Evolutionary conservation across 768 basidiomycete species (phyloP).

Genomic region (Mycena floridula): DNA sequence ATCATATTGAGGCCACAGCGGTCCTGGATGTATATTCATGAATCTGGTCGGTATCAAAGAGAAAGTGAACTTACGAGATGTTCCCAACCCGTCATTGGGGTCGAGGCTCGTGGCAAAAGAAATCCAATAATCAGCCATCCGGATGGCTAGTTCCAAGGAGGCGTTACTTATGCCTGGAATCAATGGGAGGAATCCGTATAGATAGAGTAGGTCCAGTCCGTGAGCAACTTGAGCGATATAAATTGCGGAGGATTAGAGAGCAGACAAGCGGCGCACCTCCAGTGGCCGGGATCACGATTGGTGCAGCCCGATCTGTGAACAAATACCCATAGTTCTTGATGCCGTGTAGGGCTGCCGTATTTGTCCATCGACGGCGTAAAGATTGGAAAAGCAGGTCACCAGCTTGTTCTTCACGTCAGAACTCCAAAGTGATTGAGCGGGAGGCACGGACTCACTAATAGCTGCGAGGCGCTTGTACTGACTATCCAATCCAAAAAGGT

Average conservation of each 20-base stretch:
- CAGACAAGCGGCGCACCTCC: neutral
- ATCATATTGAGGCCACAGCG: neutral
- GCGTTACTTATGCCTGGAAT: neutral
- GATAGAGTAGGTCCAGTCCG: neutral
- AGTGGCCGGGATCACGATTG: neutral
- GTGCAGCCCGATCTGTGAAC: constrained; percentile 25
- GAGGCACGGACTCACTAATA: neutral
- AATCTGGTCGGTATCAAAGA: too few species aligned
- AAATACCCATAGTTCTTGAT: constrained; percentile 30
- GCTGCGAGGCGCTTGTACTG: neutral
- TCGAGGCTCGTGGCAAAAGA: too few species aligned
- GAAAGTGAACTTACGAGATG: too few species aligned
- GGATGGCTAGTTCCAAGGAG: neutral
- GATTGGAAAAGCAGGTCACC: constrained; percentile 31
- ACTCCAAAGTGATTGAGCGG: too few species aligned
- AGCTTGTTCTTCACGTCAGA: constrained; percentile 4
- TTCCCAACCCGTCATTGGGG: too few species aligned
- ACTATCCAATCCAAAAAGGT: too few species aligned
- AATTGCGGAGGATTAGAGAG: neutral
- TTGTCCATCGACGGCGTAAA: constrained; percentile 26
- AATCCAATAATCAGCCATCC: too few species aligned
- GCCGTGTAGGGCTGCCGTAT: constrained; percentile 23
- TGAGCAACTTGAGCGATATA: neutral
- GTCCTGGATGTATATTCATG: too few species aligned
- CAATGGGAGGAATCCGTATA: neutral